Conservation (phyloP, 371 early-diverging fungal species). For the Apophysomyces elegans region DNA sequence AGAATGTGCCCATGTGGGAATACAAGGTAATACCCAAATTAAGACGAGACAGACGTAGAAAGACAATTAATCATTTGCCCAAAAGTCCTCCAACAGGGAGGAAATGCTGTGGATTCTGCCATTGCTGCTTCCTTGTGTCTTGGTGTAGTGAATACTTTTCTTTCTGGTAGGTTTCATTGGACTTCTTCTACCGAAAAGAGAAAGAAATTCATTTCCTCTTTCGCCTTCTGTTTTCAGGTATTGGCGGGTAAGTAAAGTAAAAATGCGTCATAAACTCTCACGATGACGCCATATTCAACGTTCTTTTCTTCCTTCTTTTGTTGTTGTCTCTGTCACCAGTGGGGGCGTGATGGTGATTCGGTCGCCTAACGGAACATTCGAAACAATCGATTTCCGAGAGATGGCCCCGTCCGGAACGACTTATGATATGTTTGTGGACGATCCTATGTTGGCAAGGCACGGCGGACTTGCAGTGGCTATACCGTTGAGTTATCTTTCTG, state of each 20-base stretch:
- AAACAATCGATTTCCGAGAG: constrained; percentile 88
- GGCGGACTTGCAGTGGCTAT: constrained; percentile 91
- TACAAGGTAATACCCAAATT: constrained; percentile 59
- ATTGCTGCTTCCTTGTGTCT: constrained; percentile 93
- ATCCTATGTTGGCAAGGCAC: constrained; percentile 66
- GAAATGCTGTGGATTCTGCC: constrained; percentile 97
- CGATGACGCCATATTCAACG: constrained; percentile 6
- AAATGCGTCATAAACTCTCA: not conserved
- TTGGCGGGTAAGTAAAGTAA: constrained; percentile 42
- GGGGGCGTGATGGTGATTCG: constrained; percentile 99
- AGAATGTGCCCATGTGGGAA: constrained; percentile 83
- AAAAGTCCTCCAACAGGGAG: constrained; percentile 87
- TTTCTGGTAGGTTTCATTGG: constrained; percentile 73
- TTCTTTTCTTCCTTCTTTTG: not conserved
- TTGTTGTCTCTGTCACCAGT: constrained; percentile 25
- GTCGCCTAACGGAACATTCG: constrained; percentile 58
- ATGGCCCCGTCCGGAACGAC: constrained; percentile 81
- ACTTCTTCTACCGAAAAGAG: constrained; percentile 23
- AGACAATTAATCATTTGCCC: not conserved
- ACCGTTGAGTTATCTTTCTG: constrained; percentile 62
- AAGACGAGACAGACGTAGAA: not conserved
- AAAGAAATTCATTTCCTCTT: constrained; percentile 24
- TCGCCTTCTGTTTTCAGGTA: constrained; percentile 26
- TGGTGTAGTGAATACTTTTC: constrained; percentile 93
- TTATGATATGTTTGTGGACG: constrained; percentile 70